phyloP scores from a whole-genome alignment of 306 rosid genomes.

The Bauhinia variegata region DNA sequence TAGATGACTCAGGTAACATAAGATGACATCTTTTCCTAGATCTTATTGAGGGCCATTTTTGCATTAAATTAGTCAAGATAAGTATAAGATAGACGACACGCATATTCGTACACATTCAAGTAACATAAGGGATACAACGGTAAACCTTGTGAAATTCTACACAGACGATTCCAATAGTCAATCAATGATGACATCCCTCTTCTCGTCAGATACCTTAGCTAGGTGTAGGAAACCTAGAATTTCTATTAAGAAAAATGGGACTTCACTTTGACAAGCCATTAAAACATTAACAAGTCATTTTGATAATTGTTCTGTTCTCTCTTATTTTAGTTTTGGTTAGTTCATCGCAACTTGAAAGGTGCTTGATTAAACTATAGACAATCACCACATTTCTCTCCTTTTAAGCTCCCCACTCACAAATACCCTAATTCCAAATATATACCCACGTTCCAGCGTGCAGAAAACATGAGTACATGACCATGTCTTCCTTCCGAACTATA shows the following conservation, averaged over 20 bases:
- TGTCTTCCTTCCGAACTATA: neutral
- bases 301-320: too few species aligned
- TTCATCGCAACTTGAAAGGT: too few species aligned
- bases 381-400: conserved; percentile 17
- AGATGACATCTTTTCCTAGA: neutral
- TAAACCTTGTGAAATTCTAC: conserved; percentile 4
- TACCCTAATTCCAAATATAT: conserved; percentile 16
- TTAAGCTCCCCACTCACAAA: neutral
- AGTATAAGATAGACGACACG: neutral
- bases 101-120: neutral
- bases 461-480: neutral
- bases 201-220: neutral
- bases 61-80: neutral
- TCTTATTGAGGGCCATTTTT: conserved; percentile 5
- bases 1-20: conserved; percentile 14
- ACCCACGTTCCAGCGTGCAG: neutral
- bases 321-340: too few species aligned
- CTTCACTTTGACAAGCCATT: too few species aligned
- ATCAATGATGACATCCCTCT: neutral
- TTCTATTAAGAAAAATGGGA: too few species aligned
- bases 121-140: neutral
- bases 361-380: too few species aligned
- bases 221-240: neutral
- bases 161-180: neutral
- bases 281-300: too few species aligned